Evolutionary conservation across 371 early-diverging fungal species (phyloP), one percentile per base, ranked within the genome.

Genomic region (Rhizopus arrhizus): DNA sequence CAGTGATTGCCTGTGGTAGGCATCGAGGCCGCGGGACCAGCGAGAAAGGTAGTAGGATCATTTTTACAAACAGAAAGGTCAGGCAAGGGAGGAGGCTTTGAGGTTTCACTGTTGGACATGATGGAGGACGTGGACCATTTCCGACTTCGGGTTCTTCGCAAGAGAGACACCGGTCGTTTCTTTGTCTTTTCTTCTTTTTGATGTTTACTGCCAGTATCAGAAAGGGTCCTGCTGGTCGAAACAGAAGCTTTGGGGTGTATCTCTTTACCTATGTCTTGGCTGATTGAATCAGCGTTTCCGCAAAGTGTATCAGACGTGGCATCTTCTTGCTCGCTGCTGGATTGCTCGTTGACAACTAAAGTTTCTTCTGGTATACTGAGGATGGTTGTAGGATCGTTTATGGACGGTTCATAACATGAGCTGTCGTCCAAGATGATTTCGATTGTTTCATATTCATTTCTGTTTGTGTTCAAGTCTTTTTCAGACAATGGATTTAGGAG

Each of bases 11-110:
- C 33, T 4, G 10, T 59, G 32, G 15, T 15, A n/a, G 43, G 15
- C 43, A n/a, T 11, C 13, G n/a, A 43, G 43, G 40, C 4, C 5
- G 10, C 15, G 15, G 59, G 52, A 12, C 16, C 54, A 12, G 40
- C 54, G 5, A 55, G 31, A 40, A 46, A 45, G 4, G 28, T 43
- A 4, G 35, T 53, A 32, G 60, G 53, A 60, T 60, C 53, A 6
- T 45, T 41, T 28, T 40, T 12, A 41, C 38, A 54, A 22, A 40
- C 13, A 11, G 38, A 22, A 28, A 54, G 12, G 11, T 36, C 41
- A 9, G 38, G 29, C 31, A 29, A 6, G 13, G 38, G n/a, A 5
- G 7, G 22, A 11, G 11, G 22, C n/a, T 40, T 28, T 40, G 38
- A 22, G 22, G 22, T 22, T 22, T 22, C 22, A 22, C 22, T 22